Percentiles rank a stretch among this genome's conserved stretches.
Evolutionary conservation across 2,329 filamentous ascomycete genomes (phyloP).

Genomic region (Aspergillus ibericus): DNA sequence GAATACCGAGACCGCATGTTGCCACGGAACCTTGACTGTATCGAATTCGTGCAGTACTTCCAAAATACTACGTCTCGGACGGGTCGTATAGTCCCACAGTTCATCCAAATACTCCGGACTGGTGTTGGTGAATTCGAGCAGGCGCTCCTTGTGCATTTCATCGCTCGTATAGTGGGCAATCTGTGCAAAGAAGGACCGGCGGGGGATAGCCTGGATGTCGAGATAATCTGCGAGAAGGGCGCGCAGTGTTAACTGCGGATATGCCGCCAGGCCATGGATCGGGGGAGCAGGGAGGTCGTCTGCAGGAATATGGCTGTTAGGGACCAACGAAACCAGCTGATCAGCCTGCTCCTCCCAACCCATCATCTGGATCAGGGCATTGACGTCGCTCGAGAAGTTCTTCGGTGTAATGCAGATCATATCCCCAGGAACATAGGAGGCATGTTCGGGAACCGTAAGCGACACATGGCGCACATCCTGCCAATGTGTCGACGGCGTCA

Average conservation of each 20-base stretch:
- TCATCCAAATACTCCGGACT: conserved; percentile 81
- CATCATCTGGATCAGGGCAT: conserved; percentile 75
- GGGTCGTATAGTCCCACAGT: conserved; percentile 91
- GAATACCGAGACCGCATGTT: conserved; percentile 70
- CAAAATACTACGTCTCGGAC: conserved; percentile 83
- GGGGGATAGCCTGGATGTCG: conserved; percentile 86
- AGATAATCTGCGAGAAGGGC: conserved; percentile 77
- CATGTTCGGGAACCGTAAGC: conserved; percentile 50
- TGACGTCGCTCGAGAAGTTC: conserved; percentile 80
- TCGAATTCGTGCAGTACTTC: conserved; percentile 91
- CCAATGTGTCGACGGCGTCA: conserved; percentile 79
- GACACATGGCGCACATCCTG: conserved; percentile 88
- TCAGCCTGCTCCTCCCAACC: conserved; percentile 75
- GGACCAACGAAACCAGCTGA: conserved; percentile 57
- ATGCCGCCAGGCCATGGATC: conserved; percentile 38
- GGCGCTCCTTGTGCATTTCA: conserved; percentile 71
- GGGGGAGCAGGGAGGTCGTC: conserved; percentile 28
- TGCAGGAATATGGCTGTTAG: conserved; percentile 25
- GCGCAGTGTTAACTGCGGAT: conserved; percentile 62
- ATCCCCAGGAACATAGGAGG: conserved; percentile 69
- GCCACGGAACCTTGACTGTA: conserved; percentile 75
- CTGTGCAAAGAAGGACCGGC: conserved; percentile 78
- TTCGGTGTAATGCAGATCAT: conserved; percentile 81
- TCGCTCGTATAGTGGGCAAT: conserved; percentile 75
- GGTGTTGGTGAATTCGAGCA: conserved; percentile 83